Evolutionary conservation across 1,284 basidiomycete species (phyloP).

Genomic region (Heterobasidion parviporum): DNA sequence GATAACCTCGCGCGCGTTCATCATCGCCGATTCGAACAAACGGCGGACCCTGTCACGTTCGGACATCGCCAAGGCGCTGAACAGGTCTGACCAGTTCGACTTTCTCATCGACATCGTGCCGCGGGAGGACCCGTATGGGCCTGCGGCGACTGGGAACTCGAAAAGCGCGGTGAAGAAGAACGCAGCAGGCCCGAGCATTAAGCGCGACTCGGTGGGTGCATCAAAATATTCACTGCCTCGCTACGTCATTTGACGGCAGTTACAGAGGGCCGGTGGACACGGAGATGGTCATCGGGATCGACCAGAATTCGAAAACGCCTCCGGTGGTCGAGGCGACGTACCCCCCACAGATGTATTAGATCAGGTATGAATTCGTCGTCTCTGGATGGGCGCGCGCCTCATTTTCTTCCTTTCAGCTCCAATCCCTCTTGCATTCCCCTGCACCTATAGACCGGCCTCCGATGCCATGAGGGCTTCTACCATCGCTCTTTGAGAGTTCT

Average conservation of each 20-base stretch:
- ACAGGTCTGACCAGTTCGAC: slow-evolving; percentile 88
- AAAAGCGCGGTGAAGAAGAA: slow-evolving; percentile 19
- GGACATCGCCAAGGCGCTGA: slow-evolving; percentile 86
- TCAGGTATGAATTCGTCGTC: slow-evolving; percentile 4
- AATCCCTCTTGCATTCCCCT: slow-evolving; percentile 12
- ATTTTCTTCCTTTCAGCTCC: slow-evolving; percentile 4
- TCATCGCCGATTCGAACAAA: slow-evolving; percentile 89
- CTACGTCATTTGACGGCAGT: background rate
- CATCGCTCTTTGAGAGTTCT: no score
- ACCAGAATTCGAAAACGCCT: slow-evolving; percentile 2
- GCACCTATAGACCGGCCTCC: slow-evolving; percentile 7
- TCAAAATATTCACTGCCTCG: background rate
- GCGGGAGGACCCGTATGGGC: slow-evolving; percentile 52
- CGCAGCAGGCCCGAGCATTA: slow-evolving; percentile 5
- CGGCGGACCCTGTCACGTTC: slow-evolving; percentile 84
- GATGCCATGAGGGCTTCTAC: background rate
- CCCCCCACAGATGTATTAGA: slow-evolving; percentile 12
- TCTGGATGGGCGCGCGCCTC: background rate
- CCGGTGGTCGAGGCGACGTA: background rate
- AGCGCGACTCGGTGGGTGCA: slow-evolving; percentile 7
- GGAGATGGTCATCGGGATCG: slow-evolving; percentile 3
- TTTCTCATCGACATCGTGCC: slow-evolving; percentile 91
- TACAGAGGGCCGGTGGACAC: slow-evolving; percentile 6
- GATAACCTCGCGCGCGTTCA: slow-evolving; percentile 88
- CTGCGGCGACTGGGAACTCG: slow-evolving; percentile 8